Conservation (phyloP, 331 rosid genomes). For the Quercus phellos region DNA sequence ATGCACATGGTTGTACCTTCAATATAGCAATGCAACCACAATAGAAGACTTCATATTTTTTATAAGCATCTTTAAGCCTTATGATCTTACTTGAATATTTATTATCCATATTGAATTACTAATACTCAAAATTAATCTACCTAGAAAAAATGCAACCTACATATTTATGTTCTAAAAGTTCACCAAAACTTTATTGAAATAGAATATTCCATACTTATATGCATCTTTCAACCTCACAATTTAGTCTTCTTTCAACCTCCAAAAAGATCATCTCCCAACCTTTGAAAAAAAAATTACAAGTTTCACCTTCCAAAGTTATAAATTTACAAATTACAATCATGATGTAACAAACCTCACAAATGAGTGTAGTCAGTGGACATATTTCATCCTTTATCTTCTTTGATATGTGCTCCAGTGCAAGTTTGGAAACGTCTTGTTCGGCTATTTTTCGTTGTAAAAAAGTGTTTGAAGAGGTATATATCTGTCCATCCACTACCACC, state of each 20-base stretch:
- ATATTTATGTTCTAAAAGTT: not conserved
- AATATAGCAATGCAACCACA: not conserved
- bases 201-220: not conserved
- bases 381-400: constrained; percentile 27
- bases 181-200: not conserved
- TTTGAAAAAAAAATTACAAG: not conserved
- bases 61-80: too few species aligned
- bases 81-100: too few species aligned
- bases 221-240: too few species aligned
- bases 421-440: constrained; percentile 50
- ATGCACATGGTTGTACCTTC: not conserved
- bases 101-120: not conserved
- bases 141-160: not conserved
- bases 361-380: not conserved
- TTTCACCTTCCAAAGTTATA: not conserved
- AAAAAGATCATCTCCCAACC: too few species aligned
- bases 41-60: not conserved
- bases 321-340: not conserved
- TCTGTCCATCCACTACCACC: constrained; percentile 30
- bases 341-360: constrained; percentile 37
- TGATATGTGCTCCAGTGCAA: constrained; percentile 29
- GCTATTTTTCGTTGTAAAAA: constrained; percentile 40
- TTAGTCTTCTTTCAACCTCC: too few species aligned
- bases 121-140: not conserved
- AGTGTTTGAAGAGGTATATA: constrained; percentile 24